Evolutionary conservation across 1,139 yeast species (phyloP).

Genomic region (Scheffersomyces quercinus): DNA sequence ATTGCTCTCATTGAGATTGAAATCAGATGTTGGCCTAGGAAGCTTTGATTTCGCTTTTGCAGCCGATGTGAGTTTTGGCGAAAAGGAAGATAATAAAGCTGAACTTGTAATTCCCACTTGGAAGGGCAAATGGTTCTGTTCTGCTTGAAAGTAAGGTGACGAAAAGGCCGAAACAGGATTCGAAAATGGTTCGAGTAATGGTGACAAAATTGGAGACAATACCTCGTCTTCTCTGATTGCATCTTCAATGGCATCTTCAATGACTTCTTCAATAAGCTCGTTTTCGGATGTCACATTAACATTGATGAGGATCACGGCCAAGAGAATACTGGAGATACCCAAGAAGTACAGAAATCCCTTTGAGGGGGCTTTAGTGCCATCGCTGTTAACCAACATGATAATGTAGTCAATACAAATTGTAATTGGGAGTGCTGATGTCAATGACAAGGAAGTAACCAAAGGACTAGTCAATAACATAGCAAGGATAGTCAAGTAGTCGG

Average conservation of each 20-base stretch:
- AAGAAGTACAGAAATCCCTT: constrained; percentile 36
- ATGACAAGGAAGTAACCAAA: constrained; percentile 50
- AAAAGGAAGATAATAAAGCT: constrained; percentile 8
- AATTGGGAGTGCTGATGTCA: constrained; percentile 55
- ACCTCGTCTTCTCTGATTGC: constrained; percentile 49
- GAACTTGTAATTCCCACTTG: constrained; percentile 7
- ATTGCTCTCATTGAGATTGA: constrained; percentile 18
- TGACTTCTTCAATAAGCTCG: constrained; percentile 48
- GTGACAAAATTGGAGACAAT: constrained; percentile 49
- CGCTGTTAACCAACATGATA: constrained; percentile 23
- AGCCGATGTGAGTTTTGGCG: constrained; percentile 9
- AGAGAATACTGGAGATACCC: constrained; percentile 48
- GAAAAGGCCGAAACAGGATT: constrained; percentile 10
- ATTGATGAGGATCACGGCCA: constrained; percentile 50
- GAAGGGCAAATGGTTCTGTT: constrained; percentile 2
- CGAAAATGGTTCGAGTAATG: constrained; percentile 23
- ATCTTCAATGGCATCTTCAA: constrained; percentile 50
- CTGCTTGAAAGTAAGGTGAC: constrained; percentile 2
- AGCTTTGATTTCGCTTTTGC: constrained; percentile 7
- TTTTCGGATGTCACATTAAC: constrained; percentile 43
- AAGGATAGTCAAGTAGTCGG: constrained; percentile 50
- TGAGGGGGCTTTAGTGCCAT: constrained; percentile 19
- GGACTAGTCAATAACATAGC: constrained; percentile 59
- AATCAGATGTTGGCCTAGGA: constrained; percentile 8
- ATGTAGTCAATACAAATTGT: constrained; percentile 50